A percentile compares a stretch with the other conserved stretches of the same genome.
Conservation (phyloP, 495 filamentous ascomycete genomes). For the Aspergillus heteromorphus region DNA sequence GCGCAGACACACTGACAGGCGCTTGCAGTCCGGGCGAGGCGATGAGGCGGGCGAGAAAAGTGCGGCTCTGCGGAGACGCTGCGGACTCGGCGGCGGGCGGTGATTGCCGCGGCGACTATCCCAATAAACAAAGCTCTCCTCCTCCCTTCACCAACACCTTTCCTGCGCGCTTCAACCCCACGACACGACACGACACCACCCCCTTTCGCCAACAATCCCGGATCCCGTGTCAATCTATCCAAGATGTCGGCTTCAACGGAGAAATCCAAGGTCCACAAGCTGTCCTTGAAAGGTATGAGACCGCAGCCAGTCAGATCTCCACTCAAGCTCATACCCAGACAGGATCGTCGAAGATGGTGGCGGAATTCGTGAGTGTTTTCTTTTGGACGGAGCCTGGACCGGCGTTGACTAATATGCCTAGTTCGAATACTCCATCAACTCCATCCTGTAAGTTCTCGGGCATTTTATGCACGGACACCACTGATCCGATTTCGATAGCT, state of each 20-base stretch:
- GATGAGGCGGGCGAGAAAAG: conserved; percentile 12
- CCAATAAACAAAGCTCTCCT: conserved; percentile 33
- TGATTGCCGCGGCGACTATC: conserved; percentile 37
- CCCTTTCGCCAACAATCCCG: neutral
- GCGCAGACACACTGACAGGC: neutral
- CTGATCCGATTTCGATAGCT: conserved; percentile 40
- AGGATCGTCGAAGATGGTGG: conserved; percentile 81
- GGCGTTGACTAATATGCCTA: conserved; percentile 29
- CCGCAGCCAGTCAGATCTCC: neutral
- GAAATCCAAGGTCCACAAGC: conserved; percentile 89
- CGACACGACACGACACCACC: neutral
- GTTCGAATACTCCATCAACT: conserved; percentile 98
- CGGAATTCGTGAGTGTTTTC: conserved; percentile 79
- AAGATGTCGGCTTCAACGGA: conserved; percentile 58
- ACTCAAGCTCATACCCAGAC: conserved; percentile 20
- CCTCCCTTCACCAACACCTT: conserved; percentile 5
- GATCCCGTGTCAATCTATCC: conserved; percentile 7
- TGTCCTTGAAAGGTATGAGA: conserved; percentile 75
- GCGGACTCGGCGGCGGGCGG: conserved; percentile 19
- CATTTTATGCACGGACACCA: neutral
- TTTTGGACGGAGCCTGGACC: neutral
- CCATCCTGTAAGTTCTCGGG: conserved; percentile 60
- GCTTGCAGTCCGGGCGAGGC: too few species aligned
- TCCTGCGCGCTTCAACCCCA: too few species aligned
- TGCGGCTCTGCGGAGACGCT: conserved; percentile 27